A percentile compares a stretch with the other conserved stretches of the same genome.
These are phyloP conservation scores for Leccinum sublutescens DNA, from an alignment of 768 basidiomycete genomes.

Conservation along the genomic window DNA sequence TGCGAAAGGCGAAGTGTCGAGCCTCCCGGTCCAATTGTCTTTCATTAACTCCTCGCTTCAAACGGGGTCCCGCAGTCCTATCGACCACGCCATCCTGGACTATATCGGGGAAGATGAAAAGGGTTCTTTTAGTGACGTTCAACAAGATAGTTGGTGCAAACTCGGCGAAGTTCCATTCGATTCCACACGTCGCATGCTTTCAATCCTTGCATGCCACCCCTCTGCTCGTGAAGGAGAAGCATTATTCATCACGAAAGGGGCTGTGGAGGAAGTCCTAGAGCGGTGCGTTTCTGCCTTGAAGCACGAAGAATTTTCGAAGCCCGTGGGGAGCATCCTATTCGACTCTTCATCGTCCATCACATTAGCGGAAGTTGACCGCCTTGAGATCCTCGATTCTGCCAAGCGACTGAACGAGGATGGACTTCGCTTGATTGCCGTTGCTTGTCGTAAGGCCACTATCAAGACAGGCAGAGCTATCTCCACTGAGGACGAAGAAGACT, in stretches of 20 bases:
- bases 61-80: slow-evolving; percentile 37
- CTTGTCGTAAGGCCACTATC: slow-evolving; percentile 20
- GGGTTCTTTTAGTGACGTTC: slow-evolving; percentile 2
- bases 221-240: slow-evolving; percentile 16
- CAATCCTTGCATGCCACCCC: slow-evolving; percentile 32
- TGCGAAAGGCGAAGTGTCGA: slow-evolving; percentile 19
- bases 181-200: slow-evolving; percentile 36
- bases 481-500: slow-evolving; percentile 28
- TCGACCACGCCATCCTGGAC: slow-evolving; percentile 35
- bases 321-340: slow-evolving; percentile 12
- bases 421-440: slow-evolving; percentile 30
- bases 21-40: slow-evolving; percentile 27
- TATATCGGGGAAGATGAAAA: slow-evolving; percentile 17
- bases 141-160: slow-evolving; percentile 27
- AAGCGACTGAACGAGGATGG: slow-evolving; percentile 32
- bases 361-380: slow-evolving; percentile 21
- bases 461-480: slow-evolving; percentile 20
- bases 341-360: slow-evolving; percentile 16
- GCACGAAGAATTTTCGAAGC: slow-evolving; percentile 14
- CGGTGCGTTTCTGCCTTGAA: slow-evolving; percentile 24
- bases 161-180: slow-evolving; percentile 37
- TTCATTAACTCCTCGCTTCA: slow-evolving; percentile 34
- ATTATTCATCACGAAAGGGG: slow-evolving; percentile 31
- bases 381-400: slow-evolving; percentile 26
- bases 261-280: slow-evolving; percentile 35